Conservation (phyloP, 495 filamentous ascomycete species). For the Mycothermus thermophilus region DNA sequence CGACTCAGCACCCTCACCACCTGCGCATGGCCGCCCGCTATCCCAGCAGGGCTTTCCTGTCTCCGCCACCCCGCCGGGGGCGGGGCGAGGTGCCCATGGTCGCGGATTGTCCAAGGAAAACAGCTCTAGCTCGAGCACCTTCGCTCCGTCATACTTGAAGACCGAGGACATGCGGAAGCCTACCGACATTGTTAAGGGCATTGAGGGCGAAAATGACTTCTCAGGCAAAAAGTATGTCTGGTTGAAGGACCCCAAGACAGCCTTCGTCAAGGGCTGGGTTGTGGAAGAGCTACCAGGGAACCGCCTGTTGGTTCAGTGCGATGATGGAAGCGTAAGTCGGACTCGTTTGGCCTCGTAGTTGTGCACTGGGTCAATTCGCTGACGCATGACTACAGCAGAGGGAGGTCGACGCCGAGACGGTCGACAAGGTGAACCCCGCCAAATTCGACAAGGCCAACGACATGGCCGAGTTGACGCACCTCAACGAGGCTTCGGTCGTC, state of each 20-base stretch:
- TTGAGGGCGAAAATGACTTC: conserved; percentile 94
- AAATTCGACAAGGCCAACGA: conserved; percentile 99
- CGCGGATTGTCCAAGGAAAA: conserved; percentile 50
- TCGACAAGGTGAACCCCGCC: conserved; percentile 97
- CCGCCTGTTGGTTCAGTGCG: conserved; percentile 71
- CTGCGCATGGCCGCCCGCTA: conserved; percentile 27
- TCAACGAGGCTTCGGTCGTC: conserved; percentile 96
- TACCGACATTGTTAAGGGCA: conserved; percentile 54
- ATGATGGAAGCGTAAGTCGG: conserved; percentile 71
- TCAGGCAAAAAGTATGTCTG: conserved; percentile 98
- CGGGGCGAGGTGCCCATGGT: conserved; percentile 23
- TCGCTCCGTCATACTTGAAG: conserved; percentile 92
- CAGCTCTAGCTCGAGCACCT: conserved; percentile 52
- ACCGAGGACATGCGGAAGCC: conserved; percentile 55
- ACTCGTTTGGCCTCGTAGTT: neutral
- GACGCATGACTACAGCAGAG: conserved; percentile 50
- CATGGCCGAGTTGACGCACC: conserved; percentile 95
- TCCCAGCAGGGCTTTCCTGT: conserved; percentile 24
- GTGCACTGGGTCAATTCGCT: conserved; percentile 11
- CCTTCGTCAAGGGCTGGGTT: conserved; percentile 86
- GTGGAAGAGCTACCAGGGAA: conserved; percentile 61
- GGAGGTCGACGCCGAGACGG: conserved; percentile 65
- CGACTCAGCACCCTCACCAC: conserved; percentile 17
- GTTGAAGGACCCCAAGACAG: conserved; percentile 71
- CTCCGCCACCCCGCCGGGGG: conserved; percentile 14